Base-by-base conservation (phyloP, 768 basidiomycete genomes). In the Mycena rebaudengoi region DNA sequence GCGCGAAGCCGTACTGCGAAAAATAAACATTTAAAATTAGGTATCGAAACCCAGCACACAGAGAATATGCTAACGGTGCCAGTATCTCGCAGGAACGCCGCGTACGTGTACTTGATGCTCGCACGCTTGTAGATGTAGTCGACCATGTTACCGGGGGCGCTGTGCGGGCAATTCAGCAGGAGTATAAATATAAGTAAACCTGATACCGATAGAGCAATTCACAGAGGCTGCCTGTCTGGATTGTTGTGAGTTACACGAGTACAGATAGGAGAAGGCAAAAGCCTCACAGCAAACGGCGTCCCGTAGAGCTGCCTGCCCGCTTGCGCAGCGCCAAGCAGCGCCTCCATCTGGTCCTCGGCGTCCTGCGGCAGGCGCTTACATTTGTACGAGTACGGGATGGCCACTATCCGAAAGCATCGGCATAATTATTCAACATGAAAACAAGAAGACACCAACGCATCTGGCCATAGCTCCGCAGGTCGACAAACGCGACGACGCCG, bases 381-480 rank as follows among this genome's bases (percentile, higher is more conserved):
- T 21, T 60, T 67, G 62, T 88, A 89, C 0, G 92, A 91, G 67
- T 83, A 95, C 5, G 94, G 94, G 33, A 87, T 82, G n/a, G 91
- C 91, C 58, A 94, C 91, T 94, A 18, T n/a, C 13, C 25, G 29
- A 35, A 35, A 1, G 58, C 20, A 52, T 23, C 25, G 41, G 16
- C 35, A 8, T 60, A 29, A 57, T 41, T 18, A 40, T 56, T 40
- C 26, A 39, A 40, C 21, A 51, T 37, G 23, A 37, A 23, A 46
- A 32, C 14, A 35, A 16, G 11, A 37, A 33, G 18, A 82, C 91
- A 60, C 69, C n/a, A n/a, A 94, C 91, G 73, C 84, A 94, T 90
- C 72, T 95, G 92, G 0, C 93, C 93, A 70, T 93, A 96, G 68
- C 88, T 91, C 65, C 94, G 82, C 51, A 94, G 72, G 75, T 95